Conservation (phyloP, 2,329 filamentous ascomycete genomes). For the Colletotrichum cuscutae region DNA sequence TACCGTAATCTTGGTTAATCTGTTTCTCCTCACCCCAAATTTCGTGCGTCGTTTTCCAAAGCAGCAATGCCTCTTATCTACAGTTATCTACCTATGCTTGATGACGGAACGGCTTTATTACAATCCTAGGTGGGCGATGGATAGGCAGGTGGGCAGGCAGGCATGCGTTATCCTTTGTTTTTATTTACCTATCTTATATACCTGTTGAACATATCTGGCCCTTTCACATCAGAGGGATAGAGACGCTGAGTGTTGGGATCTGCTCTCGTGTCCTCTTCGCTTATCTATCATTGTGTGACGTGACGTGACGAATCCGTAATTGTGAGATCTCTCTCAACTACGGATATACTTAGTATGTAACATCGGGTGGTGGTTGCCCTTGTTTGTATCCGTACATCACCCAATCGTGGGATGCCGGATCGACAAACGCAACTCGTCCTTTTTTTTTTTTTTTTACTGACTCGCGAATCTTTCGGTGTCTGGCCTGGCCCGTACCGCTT, state of each 20-base stretch:
- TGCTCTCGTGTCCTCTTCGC: neutral
- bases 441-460: neutral
- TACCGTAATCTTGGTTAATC: neutral
- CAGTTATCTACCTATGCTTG: slow-evolving; percentile 29
- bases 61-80: neutral
- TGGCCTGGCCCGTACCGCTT: neutral
- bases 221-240: no score
- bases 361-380: neutral
- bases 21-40: neutral
- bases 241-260: no score
- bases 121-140: slow-evolving; percentile 21
- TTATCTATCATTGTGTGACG: neutral
- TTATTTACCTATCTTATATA: neutral
- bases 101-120: slow-evolving; percentile 35
- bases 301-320: neutral
- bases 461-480: neutral
- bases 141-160: slow-evolving; percentile 7
- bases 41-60: slow-evolving; percentile 13
- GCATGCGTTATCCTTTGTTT: neutral
- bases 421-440: neutral
- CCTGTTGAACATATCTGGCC: neutral
- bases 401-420: neutral
- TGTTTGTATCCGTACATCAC: neutral
- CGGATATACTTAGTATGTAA: neutral
- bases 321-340: neutral